Evolutionary conservation across 306 rosid species (phyloP).

Genomic region (Geum urbanum): DNA sequence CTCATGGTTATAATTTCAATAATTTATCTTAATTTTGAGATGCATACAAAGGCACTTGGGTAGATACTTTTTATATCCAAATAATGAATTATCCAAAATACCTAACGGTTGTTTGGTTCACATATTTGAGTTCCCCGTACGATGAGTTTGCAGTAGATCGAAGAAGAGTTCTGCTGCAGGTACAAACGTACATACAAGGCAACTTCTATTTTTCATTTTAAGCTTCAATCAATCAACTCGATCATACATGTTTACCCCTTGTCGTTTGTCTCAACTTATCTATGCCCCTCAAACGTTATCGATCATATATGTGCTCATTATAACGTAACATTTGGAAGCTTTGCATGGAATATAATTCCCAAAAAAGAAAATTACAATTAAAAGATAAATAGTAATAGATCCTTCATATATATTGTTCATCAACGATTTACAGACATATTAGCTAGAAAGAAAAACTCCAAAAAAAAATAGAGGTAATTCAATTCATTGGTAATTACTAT

Average conservation of each 20-base stretch:
- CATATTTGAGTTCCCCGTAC: constrained; percentile 2
- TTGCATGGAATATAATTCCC: not conserved
- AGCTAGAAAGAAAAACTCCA: not conserved
- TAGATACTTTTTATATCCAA: not conserved
- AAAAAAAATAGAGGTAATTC: constrained; percentile 21
- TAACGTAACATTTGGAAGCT: not conserved
- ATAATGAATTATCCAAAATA: not conserved
- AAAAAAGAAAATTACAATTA: not conserved
- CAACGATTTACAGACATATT: constrained; percentile 45
- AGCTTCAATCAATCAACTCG: not conserved
- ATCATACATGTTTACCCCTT: not conserved
- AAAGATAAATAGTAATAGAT: constrained; percentile 28
- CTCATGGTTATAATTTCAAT: not conserved
- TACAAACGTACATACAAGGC: not conserved
- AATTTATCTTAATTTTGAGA: not conserved
- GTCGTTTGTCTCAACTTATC: not conserved
- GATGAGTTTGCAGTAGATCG: not conserved
- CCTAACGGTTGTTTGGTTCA: not conserved
- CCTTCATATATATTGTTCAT: constrained; percentile 32
- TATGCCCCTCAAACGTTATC: not conserved
- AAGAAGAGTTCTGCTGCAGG: not conserved
- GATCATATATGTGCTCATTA: not conserved
- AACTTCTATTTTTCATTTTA: constrained; percentile 1
- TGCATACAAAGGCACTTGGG: not conserved
- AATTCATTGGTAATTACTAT: constrained; percentile 41